Evolutionary conservation across 2,329 filamentous ascomycete genomes (phyloP), one percentile per base, ranked within the genome.

Genomic region (Phialocephala sp.): DNA sequence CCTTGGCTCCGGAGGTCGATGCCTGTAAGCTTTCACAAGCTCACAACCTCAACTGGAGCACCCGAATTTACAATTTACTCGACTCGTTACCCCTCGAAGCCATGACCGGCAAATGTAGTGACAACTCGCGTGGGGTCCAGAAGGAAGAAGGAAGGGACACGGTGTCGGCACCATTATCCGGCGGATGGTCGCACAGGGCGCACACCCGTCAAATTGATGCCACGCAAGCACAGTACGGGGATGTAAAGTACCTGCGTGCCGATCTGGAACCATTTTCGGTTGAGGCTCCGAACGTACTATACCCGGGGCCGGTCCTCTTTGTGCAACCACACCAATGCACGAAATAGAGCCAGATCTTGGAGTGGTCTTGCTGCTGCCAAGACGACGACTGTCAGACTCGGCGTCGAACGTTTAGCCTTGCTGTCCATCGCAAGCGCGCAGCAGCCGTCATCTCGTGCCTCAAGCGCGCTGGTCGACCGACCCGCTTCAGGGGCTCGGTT

Each of bases 1-100:
- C 55, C 55, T 57, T 57, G 55, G 55, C 55, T 57, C 55, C 55
- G 55, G 55, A 57, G 55, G 24, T 57, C 55, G 39, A 37, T 22
- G 45, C 45, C 45, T 50, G 45, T 9, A n/a, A n/a, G 14, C 37
- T 12, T 32, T 32, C 27, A 50, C n/a, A 27, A 50, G 20, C 20
- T 32, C 27, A 32, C 27, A 32, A 32, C 27, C 6, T 32, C 27
- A 32, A 32, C 45, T 50, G 8, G 20, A 50, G 12, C 12, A 54
- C 11, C 22, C 45, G 45, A 50, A 22, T 50, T 50, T 18, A 43
- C 41, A 15, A 15, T n/a, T n/a, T 15, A 32, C 3, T 32, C 27
- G 27, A 32, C 3, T 32, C 27, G 27, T 32, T 32, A 41, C 43
- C 43, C 43, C 12, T 54, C 1, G 32, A 18, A 54, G n/a, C 9